These are phyloP conservation scores for Solanum arcanum DNA, from an alignment of 257 asterid species.

Conservation along the genomic window DNA sequence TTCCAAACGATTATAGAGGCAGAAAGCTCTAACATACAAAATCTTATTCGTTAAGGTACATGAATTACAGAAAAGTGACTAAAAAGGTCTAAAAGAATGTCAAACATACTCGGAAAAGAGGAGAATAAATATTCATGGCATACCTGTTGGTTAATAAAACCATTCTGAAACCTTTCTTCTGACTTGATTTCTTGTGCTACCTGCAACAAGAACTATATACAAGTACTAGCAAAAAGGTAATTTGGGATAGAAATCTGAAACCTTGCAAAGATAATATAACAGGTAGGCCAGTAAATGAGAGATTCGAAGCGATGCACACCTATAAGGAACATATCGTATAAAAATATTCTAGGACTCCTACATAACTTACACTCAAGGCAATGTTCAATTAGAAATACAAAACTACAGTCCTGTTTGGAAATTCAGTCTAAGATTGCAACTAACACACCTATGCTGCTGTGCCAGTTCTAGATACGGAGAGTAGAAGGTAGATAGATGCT, in stretches of 20 bases:
- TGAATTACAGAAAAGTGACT: neutral
- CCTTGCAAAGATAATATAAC: neutral
- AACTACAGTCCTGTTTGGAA: neutral
- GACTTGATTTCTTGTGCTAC: constrained; percentile 80
- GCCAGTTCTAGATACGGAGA: neutral
- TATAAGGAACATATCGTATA: neutral
- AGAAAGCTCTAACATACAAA: neutral
- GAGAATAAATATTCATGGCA: constrained; percentile 1
- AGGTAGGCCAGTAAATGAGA: neutral
- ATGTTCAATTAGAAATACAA: neutral
- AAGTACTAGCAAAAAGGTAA: neutral
- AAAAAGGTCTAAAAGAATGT: neutral
- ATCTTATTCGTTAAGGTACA: neutral
- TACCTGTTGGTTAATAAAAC: constrained; percentile 81
- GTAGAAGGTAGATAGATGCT: neutral
- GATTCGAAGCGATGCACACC: neutral
- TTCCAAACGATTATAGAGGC: neutral
- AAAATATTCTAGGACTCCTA: too few species aligned
- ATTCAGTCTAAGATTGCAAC: neutral
- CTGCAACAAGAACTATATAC: constrained; percentile 24
- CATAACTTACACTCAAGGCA: neutral
- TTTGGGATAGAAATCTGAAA: neutral
- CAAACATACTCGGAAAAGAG: neutral
- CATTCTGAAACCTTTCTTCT: constrained; percentile 73
- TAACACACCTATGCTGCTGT: neutral